These are phyloP conservation scores for Logfia minima DNA, from an alignment of 129 eudicot species.

Conservation along the genomic window DNA sequence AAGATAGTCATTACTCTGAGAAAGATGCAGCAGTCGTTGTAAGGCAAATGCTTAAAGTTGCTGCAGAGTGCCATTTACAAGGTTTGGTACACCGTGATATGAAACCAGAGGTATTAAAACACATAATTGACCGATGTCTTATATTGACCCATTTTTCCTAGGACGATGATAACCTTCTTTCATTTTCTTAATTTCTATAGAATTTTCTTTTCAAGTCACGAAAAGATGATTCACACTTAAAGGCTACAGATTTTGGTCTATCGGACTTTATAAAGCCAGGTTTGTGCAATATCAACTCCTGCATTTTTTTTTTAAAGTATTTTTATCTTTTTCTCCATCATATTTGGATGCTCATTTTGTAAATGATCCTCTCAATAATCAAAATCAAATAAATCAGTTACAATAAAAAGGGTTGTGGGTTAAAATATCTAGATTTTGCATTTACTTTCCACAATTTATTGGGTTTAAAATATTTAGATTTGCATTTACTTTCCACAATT, in stretches of 20 bases:
- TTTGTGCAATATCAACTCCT: conserved; percentile 27
- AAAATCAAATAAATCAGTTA: neutral
- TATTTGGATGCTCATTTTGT: neutral
- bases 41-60: conserved; percentile 97
- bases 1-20: conserved; percentile 91
- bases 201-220: conserved; percentile 87
- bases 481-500: neutral
- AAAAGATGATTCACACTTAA: conserved; percentile 74
- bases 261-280: conserved; percentile 95
- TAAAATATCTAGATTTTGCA: neutral
- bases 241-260: conserved; percentile 97
- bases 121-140: conserved; percentile 2
- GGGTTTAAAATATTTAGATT: neutral
- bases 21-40: conserved; percentile 96
- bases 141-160: neutral
- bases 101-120: conserved; percentile 86
- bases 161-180: conserved; percentile 12
- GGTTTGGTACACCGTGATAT: conserved; percentile 99
- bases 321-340: neutral
- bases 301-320: neutral
- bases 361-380: neutral
- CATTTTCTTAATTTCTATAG: conserved; percentile 36
- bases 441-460: too few species aligned
- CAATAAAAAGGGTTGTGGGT: neutral
- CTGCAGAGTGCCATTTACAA: conserved; percentile 96